Evolutionary conservation across 352 stramenopile species (phyloP), one percentile per base, ranked within the genome.

Genomic region (Thalassiosira hispida): DNA sequence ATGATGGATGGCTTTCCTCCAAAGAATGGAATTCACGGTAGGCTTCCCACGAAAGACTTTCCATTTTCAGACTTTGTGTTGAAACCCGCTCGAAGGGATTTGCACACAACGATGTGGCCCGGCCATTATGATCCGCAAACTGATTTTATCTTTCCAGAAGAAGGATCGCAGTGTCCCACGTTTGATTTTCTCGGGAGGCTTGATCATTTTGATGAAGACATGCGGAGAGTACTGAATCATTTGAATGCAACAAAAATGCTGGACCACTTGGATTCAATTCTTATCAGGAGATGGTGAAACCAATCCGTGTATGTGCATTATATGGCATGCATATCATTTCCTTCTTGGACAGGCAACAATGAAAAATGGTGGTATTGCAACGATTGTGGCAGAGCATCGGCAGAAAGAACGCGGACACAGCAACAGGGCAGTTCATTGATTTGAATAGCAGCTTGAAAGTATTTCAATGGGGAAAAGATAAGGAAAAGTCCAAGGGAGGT

Each of bases 331-430:
- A 74, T 93, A 20, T 62, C 85, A 35, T 91, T 94, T 60, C 89
- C 89, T 55, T 84, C 86, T 11, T 93, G 88, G 88, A 59, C 70
- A 4, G 67, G 59, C 16, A 47, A 78, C 27, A 51, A 73, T 70
- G 66, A 91, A 3, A 92, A 91, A 66, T 94, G 87, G 87, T 94
- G 89, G 89, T 92, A 93, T 66, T 94, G 89, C 70, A 87, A 94
- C 63, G 85, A 93, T 69, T 94, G 89, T 44, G 76, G 29, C 55
- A 47, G 27, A 49, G 59, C 67, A 51, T 69, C 79, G 18, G 81
- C 76, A 29, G 63, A 76, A 38, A 77, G 64, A 11, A 85, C 65
- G 47, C 31, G n/a, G 62, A 85, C 44, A 71, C 68, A 14, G 47
- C 9, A 46, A 83, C 67, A 12, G 76, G 76, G 35, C 57, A 77